Evolutionary conservation across 371 early-diverging fungal species (phyloP), one percentile per base, ranked within the genome.

Genomic region (Apophysomyces variabilis): DNA sequence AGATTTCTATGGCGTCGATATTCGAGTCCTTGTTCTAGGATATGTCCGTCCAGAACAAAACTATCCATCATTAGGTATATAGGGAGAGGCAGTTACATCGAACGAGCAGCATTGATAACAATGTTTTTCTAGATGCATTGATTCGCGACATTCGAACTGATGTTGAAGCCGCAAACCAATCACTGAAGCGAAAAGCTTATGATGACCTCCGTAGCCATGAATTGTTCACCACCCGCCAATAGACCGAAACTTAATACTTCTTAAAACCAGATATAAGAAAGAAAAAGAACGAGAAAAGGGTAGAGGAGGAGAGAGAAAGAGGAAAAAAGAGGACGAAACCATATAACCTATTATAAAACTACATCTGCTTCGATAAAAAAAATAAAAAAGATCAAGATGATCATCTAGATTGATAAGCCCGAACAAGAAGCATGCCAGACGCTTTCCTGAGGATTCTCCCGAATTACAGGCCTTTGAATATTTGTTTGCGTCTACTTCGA

Each of bases 91-190:
- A 26, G 32, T 26, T 26, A 3, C 32, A 3, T 26, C 3, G 32
- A 26, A 26, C 32, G 3, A 26, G 32, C 32, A 26, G 32, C 32
- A 26, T 26, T 1, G 32, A 26, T 26, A 26, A 18, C 18, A 46
- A 60, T 43, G 11, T 4, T 4, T 38, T 38, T 45, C 46, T 75
- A 92, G 98, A 95, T 59, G 95, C 91, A 16, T 75, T 98, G 39
- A 93, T 96, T 45, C 79, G 85, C n/a, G 98, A 97, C 72, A 98
- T 98, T 74, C 87, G 92, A 50, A 89, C 85, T 9, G 98, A 98
- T 70, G 94, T 97, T 38, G 78, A 88, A 47, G 94, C 92, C 3
- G 94, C 95, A 13, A 78, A 88, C 26, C 84, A 85, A 21, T 91
- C 90, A 4, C 68, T 96, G 41, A 71, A 75, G 32, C 83, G 94